Base-by-base conservation (phyloP, 2,329 filamentous ascomycete genomes). In the Trichoderma sp. region DNA sequence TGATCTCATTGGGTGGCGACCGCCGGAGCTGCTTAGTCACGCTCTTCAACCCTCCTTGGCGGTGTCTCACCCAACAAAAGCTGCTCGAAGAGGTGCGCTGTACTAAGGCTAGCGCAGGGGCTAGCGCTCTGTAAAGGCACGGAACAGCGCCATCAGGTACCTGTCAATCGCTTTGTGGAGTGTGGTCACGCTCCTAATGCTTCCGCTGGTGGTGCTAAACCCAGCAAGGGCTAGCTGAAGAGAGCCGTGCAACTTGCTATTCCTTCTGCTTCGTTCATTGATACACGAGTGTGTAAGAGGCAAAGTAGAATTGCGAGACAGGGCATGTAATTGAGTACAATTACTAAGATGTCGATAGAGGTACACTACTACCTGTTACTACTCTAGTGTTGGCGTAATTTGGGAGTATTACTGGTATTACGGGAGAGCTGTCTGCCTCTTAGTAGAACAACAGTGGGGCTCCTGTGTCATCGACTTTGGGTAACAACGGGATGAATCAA, bases 21-120 rank as follows among this genome's bases (percentile, higher is more conserved):
- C 6, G 7, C 36, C 28, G n/a, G 11, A 36, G 7, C 43, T 62
- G 67, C 57, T 70, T 24, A 70, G 56, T 70, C 43, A 70, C 43
- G 26, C 65, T 68, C 65, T 47, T 68, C 53, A 67, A 30, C 34
- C 24, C 56, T 69, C 53, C 56, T 34, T 61, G 53, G 14, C 15
- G 1, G 53, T 30, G 24, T 57, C 26, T 47, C 62, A 24, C 62
- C 61, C 61, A 67, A 28, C 24, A 21, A 18, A 6, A 43, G 64
- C 51, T 8, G 64, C 64, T 39, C 14, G 12, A 14, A 12, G 43
- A 51, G 43, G 43, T 43, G 39, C 39, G 39, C 43, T 51, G 43
- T 65, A n/a, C 43, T 65, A 65, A 18, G 51, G 2, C 14, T 67
- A 67, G 53, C 21, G 32, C 64, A 67, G 64, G 64, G n/a, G 56